A percentile compares a stretch with the other conserved stretches of the same genome.
These are phyloP conservation scores for Penicillium palitans DNA, from an alignment of 2,329 filamentous ascomycete species.

Conservation along the genomic window DNA sequence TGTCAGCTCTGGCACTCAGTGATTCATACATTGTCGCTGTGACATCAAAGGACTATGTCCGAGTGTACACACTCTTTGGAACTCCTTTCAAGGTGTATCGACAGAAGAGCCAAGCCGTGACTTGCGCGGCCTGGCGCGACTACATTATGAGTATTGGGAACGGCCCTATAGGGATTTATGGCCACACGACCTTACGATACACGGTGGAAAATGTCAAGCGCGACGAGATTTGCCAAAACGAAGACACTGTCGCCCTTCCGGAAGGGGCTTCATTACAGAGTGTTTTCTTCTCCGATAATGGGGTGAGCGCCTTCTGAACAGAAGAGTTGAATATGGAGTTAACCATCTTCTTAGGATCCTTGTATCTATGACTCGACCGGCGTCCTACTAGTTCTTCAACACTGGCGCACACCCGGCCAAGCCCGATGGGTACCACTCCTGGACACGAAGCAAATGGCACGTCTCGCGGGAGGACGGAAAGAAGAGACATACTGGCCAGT, in stretches of 20 bases:
- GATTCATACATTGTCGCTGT: conserved; percentile 88
- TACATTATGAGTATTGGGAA: conserved; percentile 97
- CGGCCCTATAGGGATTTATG: conserved; percentile 77
- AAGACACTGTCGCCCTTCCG: conserved; percentile 84
- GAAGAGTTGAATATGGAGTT: neutral
- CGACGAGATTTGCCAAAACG: conserved; percentile 90
- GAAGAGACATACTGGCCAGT: conserved; percentile 93
- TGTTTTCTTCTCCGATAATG: conserved; percentile 88
- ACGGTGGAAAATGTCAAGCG: conserved; percentile 93
- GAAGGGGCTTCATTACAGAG: conserved; percentile 71
- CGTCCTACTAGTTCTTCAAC: conserved; percentile 79
- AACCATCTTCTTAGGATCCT: conserved; percentile 64
- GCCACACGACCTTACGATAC: conserved; percentile 74
- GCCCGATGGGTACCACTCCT: conserved; percentile 90
- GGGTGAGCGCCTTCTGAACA: conserved; percentile 56
- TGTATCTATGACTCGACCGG: conserved; percentile 95
- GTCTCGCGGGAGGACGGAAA: conserved; percentile 80
- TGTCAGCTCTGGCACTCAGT: conserved; percentile 76
- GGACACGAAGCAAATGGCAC: conserved; percentile 80
- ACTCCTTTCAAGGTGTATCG: conserved; percentile 85
- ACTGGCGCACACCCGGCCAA: conserved; percentile 84
- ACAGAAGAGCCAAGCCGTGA: conserved; percentile 90
- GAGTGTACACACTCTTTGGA: conserved; percentile 90
- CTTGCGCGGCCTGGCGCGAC: conserved; percentile 90
- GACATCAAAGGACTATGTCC: conserved; percentile 82